Evolutionary conservation across 169 alveolate species (phyloP).

Genomic region (Amoebophrya sp.): DNA sequence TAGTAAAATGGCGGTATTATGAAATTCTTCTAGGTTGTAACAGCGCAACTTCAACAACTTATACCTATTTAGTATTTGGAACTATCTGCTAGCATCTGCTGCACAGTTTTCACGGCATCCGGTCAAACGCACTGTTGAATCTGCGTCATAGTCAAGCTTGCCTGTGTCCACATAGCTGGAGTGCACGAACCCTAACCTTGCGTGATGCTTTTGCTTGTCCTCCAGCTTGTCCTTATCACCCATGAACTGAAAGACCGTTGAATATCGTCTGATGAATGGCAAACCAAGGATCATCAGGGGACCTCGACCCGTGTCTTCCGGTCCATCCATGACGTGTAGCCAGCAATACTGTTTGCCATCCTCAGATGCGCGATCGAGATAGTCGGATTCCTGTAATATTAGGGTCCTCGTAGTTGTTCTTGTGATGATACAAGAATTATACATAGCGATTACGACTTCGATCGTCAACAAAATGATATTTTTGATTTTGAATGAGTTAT

Average conservation of each 20-base stretch:
- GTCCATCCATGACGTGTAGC: conserved; percentile 1
- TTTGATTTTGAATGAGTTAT: no score
- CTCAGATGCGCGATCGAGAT: neutral
- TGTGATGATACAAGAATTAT: no score
- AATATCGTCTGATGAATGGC: neutral
- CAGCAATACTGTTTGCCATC: neutral
- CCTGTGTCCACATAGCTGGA: neutral
- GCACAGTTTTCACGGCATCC: neutral
- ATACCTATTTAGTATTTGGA: no score
- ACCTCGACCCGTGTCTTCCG: neutral
- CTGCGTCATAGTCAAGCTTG: neutral
- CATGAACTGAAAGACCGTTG: neutral
- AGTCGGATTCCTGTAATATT: neutral
- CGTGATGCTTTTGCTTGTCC: no score
- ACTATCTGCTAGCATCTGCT: no score
- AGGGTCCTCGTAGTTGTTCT: no score
- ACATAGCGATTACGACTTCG: no score
- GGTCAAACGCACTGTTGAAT: neutral
- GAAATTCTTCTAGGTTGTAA: no score
- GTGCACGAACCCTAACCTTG: neutral
- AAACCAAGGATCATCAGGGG: neutral
- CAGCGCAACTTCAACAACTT: no score
- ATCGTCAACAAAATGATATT: no score
- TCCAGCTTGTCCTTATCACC: neutral
- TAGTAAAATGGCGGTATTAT: no score